Percentiles rank a stretch among this genome's conserved stretches.
Evolutionary conservation across 164 flowering plant genomes (phyloP).

Genomic region (Dillenia suffruticosa): DNA sequence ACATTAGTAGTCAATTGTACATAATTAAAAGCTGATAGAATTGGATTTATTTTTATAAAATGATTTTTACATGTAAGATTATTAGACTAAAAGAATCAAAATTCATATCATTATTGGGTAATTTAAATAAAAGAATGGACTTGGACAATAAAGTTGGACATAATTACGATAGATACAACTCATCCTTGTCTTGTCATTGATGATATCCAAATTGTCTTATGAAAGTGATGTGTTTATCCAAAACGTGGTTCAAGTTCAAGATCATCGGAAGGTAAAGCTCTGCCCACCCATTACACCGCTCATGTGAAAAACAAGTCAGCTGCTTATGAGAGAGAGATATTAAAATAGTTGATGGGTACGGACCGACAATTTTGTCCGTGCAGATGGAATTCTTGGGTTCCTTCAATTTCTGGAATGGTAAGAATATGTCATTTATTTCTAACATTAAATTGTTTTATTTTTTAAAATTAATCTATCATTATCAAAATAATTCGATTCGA

Average conservation of each 20-base stretch:
- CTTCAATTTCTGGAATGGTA: slow-evolving; percentile 70
- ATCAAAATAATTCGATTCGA: no score
- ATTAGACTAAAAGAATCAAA: slow-evolving; percentile 17
- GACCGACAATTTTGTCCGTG: slow-evolving; percentile 3
- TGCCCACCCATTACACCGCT: no score
- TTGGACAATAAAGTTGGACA: slow-evolving; percentile 26
- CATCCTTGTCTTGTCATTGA: slow-evolving; percentile 26
- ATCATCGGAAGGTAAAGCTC: slow-evolving; percentile 40
- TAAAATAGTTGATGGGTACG: no score
- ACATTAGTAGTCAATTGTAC: no score
- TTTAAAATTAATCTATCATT: no score
- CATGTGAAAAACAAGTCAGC: no score
- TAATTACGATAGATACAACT: slow-evolving; percentile 19
- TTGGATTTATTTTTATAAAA: no score
- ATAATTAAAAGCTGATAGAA: no score
- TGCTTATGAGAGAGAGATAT: no score
- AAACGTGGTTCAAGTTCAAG: slow-evolving; percentile 15
- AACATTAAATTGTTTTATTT: no score
- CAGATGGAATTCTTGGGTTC: slow-evolving; percentile 72
- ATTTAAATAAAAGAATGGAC: slow-evolving; percentile 32
- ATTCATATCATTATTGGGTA: slow-evolving; percentile 29
- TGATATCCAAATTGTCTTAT: slow-evolving; percentile 52
- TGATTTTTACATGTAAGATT: slow-evolving; percentile 20
- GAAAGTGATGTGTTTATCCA: slow-evolving; percentile 34
- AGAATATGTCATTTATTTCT: background rate